Evolutionary conservation across 2,329 filamentous ascomycete genomes (phyloP).

Genomic region (Trichoderma koningiopsis): DNA sequence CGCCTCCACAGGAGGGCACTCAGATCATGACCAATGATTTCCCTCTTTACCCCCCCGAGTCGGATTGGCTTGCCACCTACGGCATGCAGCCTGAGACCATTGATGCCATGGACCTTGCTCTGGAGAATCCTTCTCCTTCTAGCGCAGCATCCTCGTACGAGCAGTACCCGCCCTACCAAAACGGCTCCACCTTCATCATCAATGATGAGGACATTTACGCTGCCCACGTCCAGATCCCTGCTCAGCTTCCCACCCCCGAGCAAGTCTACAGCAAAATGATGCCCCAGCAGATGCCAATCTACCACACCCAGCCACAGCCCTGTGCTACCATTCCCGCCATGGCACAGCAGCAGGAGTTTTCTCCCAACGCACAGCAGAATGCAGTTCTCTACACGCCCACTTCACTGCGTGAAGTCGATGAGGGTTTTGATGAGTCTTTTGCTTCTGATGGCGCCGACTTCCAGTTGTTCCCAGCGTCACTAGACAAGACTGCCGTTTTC

Average conservation of each 20-base stretch:
- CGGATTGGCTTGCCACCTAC: slow-evolving; percentile 48
- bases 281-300: slow-evolving; percentile 45
- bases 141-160: slow-evolving; percentile 43
- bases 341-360: slow-evolving; percentile 55
- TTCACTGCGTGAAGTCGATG: slow-evolving; percentile 63
- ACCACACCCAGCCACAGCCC: slow-evolving; percentile 32
- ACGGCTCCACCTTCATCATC: slow-evolving; percentile 62
- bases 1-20: slow-evolving; percentile 56
- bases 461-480: slow-evolving; percentile 56
- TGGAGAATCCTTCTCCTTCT: slow-evolving; percentile 45
- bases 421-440: slow-evolving; percentile 62
- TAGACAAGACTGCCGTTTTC: slow-evolving; percentile 46
- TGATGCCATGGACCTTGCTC: slow-evolving; percentile 45
- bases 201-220: slow-evolving; percentile 65
- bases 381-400: slow-evolving; percentile 69
- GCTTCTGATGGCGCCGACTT: slow-evolving; percentile 61
- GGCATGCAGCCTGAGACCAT: slow-evolving; percentile 39
- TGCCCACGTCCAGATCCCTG: slow-evolving; percentile 58
- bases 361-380: slow-evolving; percentile 68
- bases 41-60: slow-evolving; percentile 50
- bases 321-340: slow-evolving; percentile 30
- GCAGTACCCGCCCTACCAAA: slow-evolving; percentile 63
- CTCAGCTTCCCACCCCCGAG: slow-evolving; percentile 45
- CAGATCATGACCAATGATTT: slow-evolving; percentile 46
- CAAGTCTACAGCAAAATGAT: slow-evolving; percentile 50